These are phyloP conservation scores for Globisporangium cystogenes DNA, from an alignment of 352 stramenopile species.

Conservation along the genomic window DNA sequence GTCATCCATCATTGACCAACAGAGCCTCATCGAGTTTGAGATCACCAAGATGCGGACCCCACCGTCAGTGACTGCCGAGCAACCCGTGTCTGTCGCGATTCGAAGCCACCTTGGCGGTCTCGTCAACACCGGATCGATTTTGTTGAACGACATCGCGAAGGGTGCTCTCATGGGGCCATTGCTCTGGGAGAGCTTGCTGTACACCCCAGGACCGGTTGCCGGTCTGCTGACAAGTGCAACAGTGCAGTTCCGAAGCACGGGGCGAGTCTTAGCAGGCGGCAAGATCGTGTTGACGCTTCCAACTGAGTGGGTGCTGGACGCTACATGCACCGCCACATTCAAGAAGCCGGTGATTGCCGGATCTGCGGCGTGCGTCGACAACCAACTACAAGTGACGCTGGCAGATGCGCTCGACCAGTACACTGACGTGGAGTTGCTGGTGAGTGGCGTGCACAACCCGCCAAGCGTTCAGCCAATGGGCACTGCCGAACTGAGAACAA, in stretches of 20 bases:
- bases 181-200: conserved; percentile 38
- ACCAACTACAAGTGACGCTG: conserved; percentile 28
- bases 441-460: conserved; percentile 44
- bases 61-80: conserved; percentile 25
- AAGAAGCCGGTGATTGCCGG: conserved; percentile 24
- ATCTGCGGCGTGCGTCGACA: conserved; percentile 21
- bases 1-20: conserved; percentile 22
- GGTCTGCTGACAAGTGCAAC: conserved; percentile 34
- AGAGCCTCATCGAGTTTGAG: conserved; percentile 27
- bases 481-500: conserved; percentile 16
- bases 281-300: conserved; percentile 35
- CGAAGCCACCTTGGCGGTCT: conserved; percentile 39
- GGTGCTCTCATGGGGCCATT: conserved; percentile 31
- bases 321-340: conserved; percentile 26
- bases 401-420: conserved; percentile 31
- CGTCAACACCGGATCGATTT: conserved; percentile 35
- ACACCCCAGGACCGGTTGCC: conserved; percentile 44
- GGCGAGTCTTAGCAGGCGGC: conserved; percentile 26
- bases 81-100: conserved; percentile 16
- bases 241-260: conserved; percentile 33
- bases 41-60: conserved; percentile 42
- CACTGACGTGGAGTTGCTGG: conserved; percentile 25
- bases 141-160: conserved; percentile 25
- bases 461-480: conserved; percentile 23
- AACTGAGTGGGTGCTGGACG: conserved; percentile 34